Conservation (phyloP, 257 asterid species). For the Lithospermum erythrorhizon region DNA sequence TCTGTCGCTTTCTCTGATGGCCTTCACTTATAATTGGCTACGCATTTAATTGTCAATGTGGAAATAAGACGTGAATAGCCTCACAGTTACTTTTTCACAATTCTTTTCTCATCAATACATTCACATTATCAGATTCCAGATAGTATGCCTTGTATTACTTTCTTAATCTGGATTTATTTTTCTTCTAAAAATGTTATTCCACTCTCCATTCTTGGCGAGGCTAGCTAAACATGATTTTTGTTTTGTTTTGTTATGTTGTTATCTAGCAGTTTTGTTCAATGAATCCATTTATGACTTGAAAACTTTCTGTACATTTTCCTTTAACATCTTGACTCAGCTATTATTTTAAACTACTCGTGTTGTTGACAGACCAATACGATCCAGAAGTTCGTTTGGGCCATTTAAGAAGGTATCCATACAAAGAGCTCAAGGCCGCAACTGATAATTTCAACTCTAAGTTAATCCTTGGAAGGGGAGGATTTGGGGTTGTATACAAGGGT, state of each 20-base stretch:
- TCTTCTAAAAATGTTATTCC: too few species aligned
- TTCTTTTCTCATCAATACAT: too few species aligned
- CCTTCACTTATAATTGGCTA: background rate
- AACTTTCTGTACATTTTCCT: too few species aligned
- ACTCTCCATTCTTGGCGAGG: too few species aligned
- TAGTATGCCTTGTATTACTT: too few species aligned
- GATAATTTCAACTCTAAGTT: constrained; percentile 23
- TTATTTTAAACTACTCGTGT: background rate
- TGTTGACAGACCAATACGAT: constrained; percentile 3
- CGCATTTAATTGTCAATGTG: background rate
- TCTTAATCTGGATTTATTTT: too few species aligned
- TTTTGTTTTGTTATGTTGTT: too few species aligned
- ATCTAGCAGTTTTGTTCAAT: background rate
- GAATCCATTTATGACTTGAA: background rate
- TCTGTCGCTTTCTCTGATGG: background rate
- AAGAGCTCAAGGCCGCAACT: constrained; percentile 24
- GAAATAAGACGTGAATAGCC: too few species aligned
- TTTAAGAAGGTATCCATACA: constrained; percentile 17
- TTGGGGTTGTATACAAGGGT: constrained; percentile 31
- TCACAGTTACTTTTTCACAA: too few species aligned
- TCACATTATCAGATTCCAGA: too few species aligned
- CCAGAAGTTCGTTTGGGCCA: constrained; percentile 22
- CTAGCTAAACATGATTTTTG: too few species aligned
- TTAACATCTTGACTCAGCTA: too few species aligned
- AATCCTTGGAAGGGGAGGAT: constrained; percentile 31